Conservation (phyloP, 2,329 filamentous ascomycete species). For the Periconia digitata region DNA sequence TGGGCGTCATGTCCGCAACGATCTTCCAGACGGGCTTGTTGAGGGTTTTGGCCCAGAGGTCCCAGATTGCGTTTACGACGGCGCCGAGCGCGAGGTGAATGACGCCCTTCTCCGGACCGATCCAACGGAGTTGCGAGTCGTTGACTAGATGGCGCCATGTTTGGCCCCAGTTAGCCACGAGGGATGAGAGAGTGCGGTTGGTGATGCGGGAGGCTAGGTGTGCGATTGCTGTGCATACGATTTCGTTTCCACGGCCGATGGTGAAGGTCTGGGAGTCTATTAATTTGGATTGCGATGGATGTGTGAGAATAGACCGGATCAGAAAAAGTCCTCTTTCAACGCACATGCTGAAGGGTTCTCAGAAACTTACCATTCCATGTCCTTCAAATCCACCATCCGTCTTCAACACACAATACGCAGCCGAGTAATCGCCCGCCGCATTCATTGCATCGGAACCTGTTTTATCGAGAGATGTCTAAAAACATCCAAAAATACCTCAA, state of each 20-base stretch:
- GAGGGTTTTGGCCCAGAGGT: conserved; percentile 88
- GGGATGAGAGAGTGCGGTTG: conserved; percentile 72
- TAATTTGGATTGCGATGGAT: background rate
- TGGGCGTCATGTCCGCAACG: conserved; percentile 84
- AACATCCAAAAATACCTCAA: too few species aligned
- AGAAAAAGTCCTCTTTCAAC: background rate
- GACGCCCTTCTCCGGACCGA: conserved; percentile 90
- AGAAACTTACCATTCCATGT: conserved; percentile 71
- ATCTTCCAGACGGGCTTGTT: conserved; percentile 89
- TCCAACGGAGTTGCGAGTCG: conserved; percentile 89
- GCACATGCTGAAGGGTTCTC: background rate
- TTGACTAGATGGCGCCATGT: conserved; percentile 92
- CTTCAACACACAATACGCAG: conserved; percentile 89
- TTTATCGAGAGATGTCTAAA: conserved; percentile 86
- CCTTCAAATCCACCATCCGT: conserved; percentile 73
- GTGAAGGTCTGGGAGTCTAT: conserved; percentile 63
- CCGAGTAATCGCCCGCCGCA: conserved; percentile 86
- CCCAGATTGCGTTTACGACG: conserved; percentile 90
- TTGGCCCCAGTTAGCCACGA: conserved; percentile 79
- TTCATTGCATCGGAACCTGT: conserved; percentile 99
- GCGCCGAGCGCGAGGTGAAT: conserved; percentile 89
- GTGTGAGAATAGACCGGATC: background rate
- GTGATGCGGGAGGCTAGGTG: conserved; percentile 76
- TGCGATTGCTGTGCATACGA: conserved; percentile 82
- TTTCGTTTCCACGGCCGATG: conserved; percentile 87